Percentiles rank a stretch among this genome's conserved stretches.
These are phyloP conservation scores for Salvia rosmarinus DNA, from an alignment of 257 asterid genomes.

Conservation along the genomic window DNA sequence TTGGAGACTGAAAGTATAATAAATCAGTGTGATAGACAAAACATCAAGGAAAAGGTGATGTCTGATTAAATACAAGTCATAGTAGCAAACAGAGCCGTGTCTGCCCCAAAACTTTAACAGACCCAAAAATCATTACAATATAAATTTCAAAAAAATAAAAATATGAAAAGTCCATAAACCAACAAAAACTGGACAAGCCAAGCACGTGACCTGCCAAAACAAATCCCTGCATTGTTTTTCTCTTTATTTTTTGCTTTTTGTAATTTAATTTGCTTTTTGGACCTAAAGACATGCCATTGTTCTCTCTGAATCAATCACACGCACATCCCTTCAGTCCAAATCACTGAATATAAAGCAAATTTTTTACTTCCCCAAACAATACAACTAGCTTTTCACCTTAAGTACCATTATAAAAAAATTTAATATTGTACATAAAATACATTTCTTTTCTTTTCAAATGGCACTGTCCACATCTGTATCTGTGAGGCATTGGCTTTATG, in stretches of 20 bases:
- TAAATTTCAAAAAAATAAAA: constrained; percentile 28
- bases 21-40: constrained; percentile 4
- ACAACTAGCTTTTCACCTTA: constrained; percentile 38
- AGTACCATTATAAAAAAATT: not conserved
- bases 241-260: not conserved
- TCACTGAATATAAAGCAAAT: constrained; percentile 48
- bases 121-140: constrained; percentile 41
- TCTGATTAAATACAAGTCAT: constrained; percentile 21
- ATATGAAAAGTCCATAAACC: constrained; percentile 43
- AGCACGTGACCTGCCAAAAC: constrained; percentile 88
- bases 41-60: not conserved
- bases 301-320: constrained; percentile 57
- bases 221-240: constrained; percentile 1
- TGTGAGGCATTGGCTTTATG: constrained; percentile 66
- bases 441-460: constrained; percentile 13
- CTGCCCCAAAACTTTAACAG: constrained; percentile 50
- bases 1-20: not conserved
- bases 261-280: constrained; percentile 31
- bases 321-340: constrained; percentile 67
- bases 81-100: constrained; percentile 36
- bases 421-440: constrained; percentile 6
- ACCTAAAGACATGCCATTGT: constrained; percentile 47
- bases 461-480: constrained; percentile 64
- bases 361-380: constrained; percentile 44
- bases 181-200: constrained; percentile 71